Conservation (phyloP, 805 yeast species). For the Ogataea trehalophila region DNA sequence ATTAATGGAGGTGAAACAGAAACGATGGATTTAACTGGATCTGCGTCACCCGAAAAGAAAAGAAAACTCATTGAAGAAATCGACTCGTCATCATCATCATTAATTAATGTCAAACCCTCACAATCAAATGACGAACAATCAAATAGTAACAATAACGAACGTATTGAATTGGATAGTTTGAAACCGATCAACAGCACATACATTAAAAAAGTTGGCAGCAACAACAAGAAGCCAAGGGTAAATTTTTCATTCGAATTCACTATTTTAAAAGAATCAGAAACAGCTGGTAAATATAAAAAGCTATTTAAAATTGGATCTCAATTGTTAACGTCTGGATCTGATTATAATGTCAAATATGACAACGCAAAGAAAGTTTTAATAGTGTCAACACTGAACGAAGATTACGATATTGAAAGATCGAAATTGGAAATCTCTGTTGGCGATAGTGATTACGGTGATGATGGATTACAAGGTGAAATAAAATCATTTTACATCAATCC, state of each 20-base stretch:
- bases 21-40: neutral
- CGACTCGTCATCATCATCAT: constrained; percentile 5
- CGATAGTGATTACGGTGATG: constrained; percentile 26
- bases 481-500: constrained; percentile 3
- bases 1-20: neutral
- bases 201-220: neutral
- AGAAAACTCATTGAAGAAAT: constrained; percentile 54
- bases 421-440: constrained; percentile 13
- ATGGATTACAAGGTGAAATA: constrained; percentile 8
- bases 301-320: neutral
- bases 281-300: neutral
- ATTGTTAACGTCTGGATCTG: constrained; percentile 22
- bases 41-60: neutral
- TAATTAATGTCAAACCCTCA: neutral
- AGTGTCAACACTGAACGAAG: neutral
- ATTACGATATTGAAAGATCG: neutral
- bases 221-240: constrained; percentile 8
- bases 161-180: neutral
- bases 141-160: neutral
- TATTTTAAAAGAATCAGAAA: neutral
- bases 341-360: constrained; percentile 31
- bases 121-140: neutral
- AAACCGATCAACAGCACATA: neutral
- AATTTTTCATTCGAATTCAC: constrained; percentile 8
- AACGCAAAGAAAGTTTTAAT: constrained; percentile 24